Evolutionary conservation across 306 rosid genomes (phyloP).

Genomic region (Pachyrhizus erosus): DNA sequence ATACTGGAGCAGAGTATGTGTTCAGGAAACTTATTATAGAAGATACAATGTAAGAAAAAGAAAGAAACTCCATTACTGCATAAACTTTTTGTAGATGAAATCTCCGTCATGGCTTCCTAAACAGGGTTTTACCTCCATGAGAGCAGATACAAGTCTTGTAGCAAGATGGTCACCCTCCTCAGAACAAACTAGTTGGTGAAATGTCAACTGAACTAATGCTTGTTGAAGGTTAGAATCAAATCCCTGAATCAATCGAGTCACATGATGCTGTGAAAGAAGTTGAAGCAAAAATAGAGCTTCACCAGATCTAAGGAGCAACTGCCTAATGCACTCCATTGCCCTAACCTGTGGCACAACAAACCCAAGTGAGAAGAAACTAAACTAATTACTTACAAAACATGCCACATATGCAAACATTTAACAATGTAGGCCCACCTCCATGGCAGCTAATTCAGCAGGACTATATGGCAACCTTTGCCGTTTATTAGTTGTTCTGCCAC

Average conservation of each 20-base stretch:
- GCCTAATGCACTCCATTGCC: constrained; percentile 99
- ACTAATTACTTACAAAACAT: constrained; percentile 24
- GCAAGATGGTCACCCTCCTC: constrained; percentile 93
- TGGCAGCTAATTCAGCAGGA: constrained; percentile 98
- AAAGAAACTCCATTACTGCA: constrained; percentile 16
- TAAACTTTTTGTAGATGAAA: constrained; percentile 18
- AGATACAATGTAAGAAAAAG: constrained; percentile 30
- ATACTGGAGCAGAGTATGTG: constrained; percentile 60
- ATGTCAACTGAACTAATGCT: constrained; percentile 78
- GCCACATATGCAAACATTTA: constrained; percentile 13
- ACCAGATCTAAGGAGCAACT: constrained; percentile 86
- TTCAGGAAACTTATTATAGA: constrained; percentile 34
- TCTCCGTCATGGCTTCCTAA: constrained; percentile 39
- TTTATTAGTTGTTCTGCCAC: constrained; percentile 72
- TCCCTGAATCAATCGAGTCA: constrained; percentile 88
- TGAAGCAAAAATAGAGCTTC: constrained; percentile 96
- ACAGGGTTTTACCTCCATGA: constrained; percentile 84
- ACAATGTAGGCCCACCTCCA: constrained; percentile 77
- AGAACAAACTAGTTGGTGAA: constrained; percentile 91
- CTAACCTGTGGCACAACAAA: constrained; percentile 75
- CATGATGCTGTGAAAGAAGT: constrained; percentile 96
- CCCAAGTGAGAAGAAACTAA: constrained; percentile 37
- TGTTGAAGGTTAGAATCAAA: constrained; percentile 74
- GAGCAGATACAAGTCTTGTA: constrained; percentile 86
- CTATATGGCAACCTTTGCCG: constrained; percentile 91